A percentile compares a stretch with the other conserved stretches of the same genome.
Evolutionary conservation across 1,284 basidiomycete genomes (phyloP).

Genomic region (Puccinia novopanici): DNA sequence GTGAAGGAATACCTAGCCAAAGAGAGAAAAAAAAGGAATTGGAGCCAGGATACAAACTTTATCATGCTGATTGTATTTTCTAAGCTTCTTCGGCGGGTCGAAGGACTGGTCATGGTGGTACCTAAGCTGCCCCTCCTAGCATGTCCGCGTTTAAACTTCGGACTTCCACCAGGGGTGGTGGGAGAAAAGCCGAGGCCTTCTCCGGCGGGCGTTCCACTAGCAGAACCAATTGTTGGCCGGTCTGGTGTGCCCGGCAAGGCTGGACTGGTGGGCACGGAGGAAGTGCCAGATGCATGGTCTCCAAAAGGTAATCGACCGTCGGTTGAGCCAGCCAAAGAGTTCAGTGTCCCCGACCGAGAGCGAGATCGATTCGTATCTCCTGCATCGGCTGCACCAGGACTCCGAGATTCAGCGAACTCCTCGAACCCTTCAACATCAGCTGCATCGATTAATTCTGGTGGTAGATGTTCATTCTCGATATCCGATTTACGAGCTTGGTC

Average conservation of each 20-base stretch:
- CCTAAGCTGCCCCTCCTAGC: conserved; percentile 84
- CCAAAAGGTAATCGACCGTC: conserved; percentile 44
- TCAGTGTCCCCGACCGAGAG: conserved; percentile 43
- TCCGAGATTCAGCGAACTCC: conserved; percentile 52
- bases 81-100: conserved; percentile 83
- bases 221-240: conserved; percentile 7
- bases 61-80: conserved; percentile 97
- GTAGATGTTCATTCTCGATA: conserved; percentile 96
- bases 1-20: not conserved
- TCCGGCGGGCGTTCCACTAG: conserved; percentile 24
- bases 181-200: conserved; percentile 44
- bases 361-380: conserved; percentile 38
- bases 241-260: conserved; percentile 37
- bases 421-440: conserved; percentile 62
- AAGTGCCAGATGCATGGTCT: conserved; percentile 28
- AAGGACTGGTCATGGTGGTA: conserved; percentile 93
- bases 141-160: conserved; percentile 73
- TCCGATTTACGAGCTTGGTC: conserved; percentile 97
- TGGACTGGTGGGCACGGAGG: conserved; percentile 32
- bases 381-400: conserved; percentile 49
- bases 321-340: conserved; percentile 34
- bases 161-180: conserved; percentile 44
- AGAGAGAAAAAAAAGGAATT: not conserved
- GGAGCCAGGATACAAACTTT: conserved; percentile 61
- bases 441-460: conserved; percentile 90